Evolutionary conservation across 2,329 filamentous ascomycete species (phyloP), one percentile per base, ranked within the genome.

Genomic region (Sphaceloma murrayae): DNA sequence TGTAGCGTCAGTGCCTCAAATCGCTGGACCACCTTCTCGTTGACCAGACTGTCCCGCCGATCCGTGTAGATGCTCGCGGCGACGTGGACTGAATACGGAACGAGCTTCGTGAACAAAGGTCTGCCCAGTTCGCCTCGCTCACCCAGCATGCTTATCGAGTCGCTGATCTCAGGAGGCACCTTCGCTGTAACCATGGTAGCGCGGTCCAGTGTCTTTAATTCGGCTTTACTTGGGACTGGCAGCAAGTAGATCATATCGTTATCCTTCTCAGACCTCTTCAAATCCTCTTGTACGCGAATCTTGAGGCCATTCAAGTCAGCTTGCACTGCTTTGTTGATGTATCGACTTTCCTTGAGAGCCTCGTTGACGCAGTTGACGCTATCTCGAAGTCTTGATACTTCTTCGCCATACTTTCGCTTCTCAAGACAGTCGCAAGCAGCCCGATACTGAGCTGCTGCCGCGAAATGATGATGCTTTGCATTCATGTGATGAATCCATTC

Each of bases 401-500:
- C 91, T 59, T 98, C 91, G 36, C 91, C 91, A 53, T 95, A 98
- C 58, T 82, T 93, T 39, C 82, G 73, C 72, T 94, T 96, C 64
- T 96, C 91, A 10, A 98, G 62, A 53, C 85, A 91, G 57, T 95
- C 88, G 51, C 86, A 81, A 0, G 91, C 86, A 18, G 89, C 86
- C 10, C 91, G 74, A 55, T 89, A 96, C 59, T 98, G 91, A 0
- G 91, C 91, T 0, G 91, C 91, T 0, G 86, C 89, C 1, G 89
- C 88, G 64, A 98, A 96, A 62, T 96, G 91, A 58, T 95, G 85
- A 58, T 96, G 88, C 61, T 96, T 98, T 4, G 89, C 91, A 18
- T 84, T 88, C 75, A 93, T 88, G 60, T 96, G 89, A 62, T 96
- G 89, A 54, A 98, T 95, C 91, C 89, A 96, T 50, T 91, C 84